Base-by-base conservation (phyloP, 768 basidiomycete genomes). In the Austroboletus eburneus region DNA sequence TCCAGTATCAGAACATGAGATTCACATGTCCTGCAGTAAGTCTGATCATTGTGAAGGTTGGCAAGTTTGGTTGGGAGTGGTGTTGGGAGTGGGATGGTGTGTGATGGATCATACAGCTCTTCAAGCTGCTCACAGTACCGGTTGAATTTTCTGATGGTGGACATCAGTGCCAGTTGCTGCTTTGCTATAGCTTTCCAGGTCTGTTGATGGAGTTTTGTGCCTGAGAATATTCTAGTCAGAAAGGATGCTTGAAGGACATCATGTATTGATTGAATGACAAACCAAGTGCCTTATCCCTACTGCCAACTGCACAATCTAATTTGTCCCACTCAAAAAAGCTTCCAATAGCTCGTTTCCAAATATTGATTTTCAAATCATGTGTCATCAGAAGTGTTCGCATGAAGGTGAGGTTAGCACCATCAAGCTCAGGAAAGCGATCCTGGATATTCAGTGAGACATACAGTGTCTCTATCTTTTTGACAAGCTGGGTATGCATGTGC, bases 381-480 rank as follows among this genome's bases (percentile, higher is more conserved):
- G 47, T 23, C 1, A 48, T 21, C 16, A 48, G 22, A 1, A 43
- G 30, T 7, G 34, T 10, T 1, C 13, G 8, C 2, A 48, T 16
- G 7, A 43, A 48, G 2, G 38, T 23, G 16, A 48, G 33, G 14
- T 32, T 20, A 4, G 29, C 17, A n/a, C 30, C 30, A n/a, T 48
- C 18, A 2, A 48, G 42, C 12, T 43, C 42, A 3, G 37, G 42
- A 9, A 48, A 48, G 17, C 18, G 6, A 2, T 38, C 46, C 5
- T 42, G 41, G 16, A 48, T 29, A 4, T 48, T 48, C 3, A 53
- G 37, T 3, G 52, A 54, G 2, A 50, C 22, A 21, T 54, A 54
- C 0, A 54, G 24, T 0, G 22, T n/a, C 18, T 53, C 27, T 0
- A 53, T 39, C 10, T 53, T 50, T 2, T 29, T 5, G 16, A 51